phyloP scores from a whole-genome alignment of 2,329 filamentous ascomycete genomes.

The Geosmithia flava region DNA sequence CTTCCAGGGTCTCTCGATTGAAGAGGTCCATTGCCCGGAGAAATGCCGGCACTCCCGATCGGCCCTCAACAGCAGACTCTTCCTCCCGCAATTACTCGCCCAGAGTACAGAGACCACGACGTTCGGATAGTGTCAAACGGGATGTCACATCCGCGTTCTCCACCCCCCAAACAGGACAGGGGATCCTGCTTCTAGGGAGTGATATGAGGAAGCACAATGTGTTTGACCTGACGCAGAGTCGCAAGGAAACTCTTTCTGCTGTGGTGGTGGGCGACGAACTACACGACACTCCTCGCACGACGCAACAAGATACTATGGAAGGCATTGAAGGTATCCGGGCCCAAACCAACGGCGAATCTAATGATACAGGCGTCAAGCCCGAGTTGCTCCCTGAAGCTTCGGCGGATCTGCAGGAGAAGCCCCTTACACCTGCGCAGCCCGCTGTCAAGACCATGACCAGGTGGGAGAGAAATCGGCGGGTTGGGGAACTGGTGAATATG shows the following conservation, averaged over 20 bases:
- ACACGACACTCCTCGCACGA: neutral
- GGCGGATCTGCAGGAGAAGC: neutral
- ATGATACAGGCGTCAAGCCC: neutral
- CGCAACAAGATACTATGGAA: neutral
- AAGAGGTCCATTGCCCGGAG: neutral
- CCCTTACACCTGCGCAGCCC: neutral
- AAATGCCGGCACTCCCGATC: neutral
- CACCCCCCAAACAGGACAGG: constrained; percentile 1
- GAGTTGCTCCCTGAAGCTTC: neutral
- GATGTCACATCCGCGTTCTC: neutral
- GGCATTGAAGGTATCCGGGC: neutral
- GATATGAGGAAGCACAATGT: neutral
- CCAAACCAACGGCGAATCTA: neutral
- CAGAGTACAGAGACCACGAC: neutral
- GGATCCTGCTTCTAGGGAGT: neutral
- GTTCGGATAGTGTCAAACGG: neutral
- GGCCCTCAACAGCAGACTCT: neutral
- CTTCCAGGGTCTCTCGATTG: neutral
- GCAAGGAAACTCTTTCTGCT: neutral
- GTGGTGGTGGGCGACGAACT: neutral
- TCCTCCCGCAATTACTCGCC: constrained; percentile 3
- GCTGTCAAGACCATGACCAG: neutral
- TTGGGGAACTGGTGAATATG: constrained; percentile 10
- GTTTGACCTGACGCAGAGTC: neutral
- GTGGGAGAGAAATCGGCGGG: neutral